These are phyloP conservation scores for Lactarius pseudohatsudake DNA, from an alignment of 768 basidiomycete species.

Conservation along the genomic window DNA sequence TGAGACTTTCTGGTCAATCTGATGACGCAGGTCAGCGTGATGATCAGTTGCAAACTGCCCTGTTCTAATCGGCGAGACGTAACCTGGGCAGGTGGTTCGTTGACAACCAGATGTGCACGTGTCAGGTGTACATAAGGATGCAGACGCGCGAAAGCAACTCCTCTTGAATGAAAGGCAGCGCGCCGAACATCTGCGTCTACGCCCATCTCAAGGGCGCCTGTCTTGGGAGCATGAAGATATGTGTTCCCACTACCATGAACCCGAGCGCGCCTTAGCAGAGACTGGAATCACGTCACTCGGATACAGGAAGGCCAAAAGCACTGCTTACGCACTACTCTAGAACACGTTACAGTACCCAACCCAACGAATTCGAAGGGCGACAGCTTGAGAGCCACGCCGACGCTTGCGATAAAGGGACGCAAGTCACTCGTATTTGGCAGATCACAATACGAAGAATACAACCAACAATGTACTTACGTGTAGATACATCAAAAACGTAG, in stretches of 20 bases:
- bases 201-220: neutral
- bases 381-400: neutral
- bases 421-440: neutral
- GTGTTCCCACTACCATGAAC: neutral
- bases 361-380: neutral
- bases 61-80: neutral
- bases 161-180: neutral
- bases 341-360: neutral
- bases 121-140: neutral
- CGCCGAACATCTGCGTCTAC: neutral
- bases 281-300: neutral
- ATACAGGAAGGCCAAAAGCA: neutral
- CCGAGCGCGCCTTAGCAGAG: neutral
- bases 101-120: neutral
- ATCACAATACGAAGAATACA: constrained; percentile 7
- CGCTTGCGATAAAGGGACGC: neutral
- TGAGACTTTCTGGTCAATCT: neutral
- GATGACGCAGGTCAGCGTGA: neutral
- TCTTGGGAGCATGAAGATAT: neutral
- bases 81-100: neutral
- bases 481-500: neutral
- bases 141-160: neutral
- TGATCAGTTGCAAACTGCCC: neutral
- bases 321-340: neutral
- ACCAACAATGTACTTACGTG: neutral